Evolutionary conservation across 2,329 filamentous ascomycete species (phyloP), one percentile per base, ranked within the genome.

Genomic region (Apiospora koreana): DNA sequence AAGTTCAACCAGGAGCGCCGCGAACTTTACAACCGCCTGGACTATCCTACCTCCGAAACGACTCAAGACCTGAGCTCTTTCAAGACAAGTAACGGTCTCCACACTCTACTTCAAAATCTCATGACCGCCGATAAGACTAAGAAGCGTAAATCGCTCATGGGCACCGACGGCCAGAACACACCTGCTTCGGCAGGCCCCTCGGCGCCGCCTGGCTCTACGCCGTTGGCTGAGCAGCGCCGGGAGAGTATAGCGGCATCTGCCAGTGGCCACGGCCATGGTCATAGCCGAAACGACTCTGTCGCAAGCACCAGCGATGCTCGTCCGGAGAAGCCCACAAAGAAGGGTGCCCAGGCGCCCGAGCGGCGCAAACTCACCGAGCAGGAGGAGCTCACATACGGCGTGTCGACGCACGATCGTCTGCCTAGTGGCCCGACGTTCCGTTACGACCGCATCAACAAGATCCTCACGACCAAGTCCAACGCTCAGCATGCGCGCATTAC

Each of bases 341-440:
- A 89, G 81, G 84, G 85, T 43, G 62, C 65, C 31, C 80, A 76
- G 72, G 23, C 38, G 23, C 48, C 54, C 16, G 87, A 92, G 76
- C 87, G 92, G 69, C 89, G 91, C 77, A 90, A 91, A 80, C 90
- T 98, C 74, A 90, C 89, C 5, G 86, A 92, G 65, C 89, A 93
- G 74, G 92, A 97, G 81, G 92, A 95, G 82, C 81, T 88, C 73
- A 87, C 92, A 43, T 98, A 95, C 77, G 96, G 95, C 73, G 92
- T 99, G 12, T 89, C 92, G n/a, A 68, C 65, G 9, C 90, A 93
- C 74, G 95, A 98, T 69, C 93, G 95, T 38, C 87, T 98, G 48
- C 91, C 92, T 1, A 92, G 92, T 10, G 95, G 96, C 8, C 93
- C 97, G 45, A 92, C 93, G 18, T 98, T 98, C 86, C 93, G 95